A percentile compares a stretch with the other conserved stretches of the same genome.
Evolutionary conservation across 169 alveolate genomes (phyloP).

Genomic region (Plasmodium coatneyi): DNA sequence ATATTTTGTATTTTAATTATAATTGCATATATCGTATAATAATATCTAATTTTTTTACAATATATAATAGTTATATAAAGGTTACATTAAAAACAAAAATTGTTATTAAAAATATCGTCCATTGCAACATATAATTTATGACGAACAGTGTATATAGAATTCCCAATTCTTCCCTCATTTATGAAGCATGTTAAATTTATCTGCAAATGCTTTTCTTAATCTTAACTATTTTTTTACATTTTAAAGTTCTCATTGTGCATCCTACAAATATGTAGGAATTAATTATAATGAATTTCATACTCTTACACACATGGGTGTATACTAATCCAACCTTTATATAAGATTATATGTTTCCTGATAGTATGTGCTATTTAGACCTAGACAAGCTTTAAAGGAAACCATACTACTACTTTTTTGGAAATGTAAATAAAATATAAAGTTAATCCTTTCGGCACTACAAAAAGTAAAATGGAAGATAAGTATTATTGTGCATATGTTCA

Average conservation of each 20-base stretch:
- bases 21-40: not conserved
- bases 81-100: not conserved
- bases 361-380: not conserved
- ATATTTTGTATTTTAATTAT: not conserved
- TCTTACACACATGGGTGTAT: not conserved
- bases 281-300: not conserved
- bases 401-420: not conserved
- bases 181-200: not conserved
- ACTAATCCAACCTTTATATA: not conserved
- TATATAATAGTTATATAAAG: not conserved
- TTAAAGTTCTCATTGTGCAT: not conserved
- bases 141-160: not conserved
- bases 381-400: not conserved
- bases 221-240: not conserved
- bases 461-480: not conserved
- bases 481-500: not conserved
- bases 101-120: not conserved
- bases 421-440: not conserved
- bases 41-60: not conserved
- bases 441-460: not conserved
- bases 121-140: not conserved
- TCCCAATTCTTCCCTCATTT: not conserved
- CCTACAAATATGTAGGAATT: not conserved
- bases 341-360: not conserved
- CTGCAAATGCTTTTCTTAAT: not conserved